Evolutionary conservation across 2,329 filamentous ascomycete genomes (phyloP).

Genomic region (Aspergillus aculeatinus): DNA sequence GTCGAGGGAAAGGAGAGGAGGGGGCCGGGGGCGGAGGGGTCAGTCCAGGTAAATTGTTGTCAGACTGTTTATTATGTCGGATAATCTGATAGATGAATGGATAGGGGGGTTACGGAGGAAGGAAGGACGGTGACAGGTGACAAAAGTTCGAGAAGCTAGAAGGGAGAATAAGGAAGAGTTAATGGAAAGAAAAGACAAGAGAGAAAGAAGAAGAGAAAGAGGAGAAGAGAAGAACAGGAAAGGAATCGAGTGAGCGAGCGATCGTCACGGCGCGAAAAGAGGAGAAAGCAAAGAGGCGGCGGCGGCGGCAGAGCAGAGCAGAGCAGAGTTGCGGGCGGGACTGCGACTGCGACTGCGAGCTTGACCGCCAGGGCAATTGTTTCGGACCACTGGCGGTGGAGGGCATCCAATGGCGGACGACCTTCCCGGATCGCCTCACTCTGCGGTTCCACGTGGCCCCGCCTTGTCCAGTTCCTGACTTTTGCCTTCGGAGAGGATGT

Average conservation of each 20-base stretch:
- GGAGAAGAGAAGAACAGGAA: slow-evolving; percentile 11
- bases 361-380: slow-evolving; percentile 1
- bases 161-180: not conserved
- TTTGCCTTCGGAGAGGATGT: not conserved
- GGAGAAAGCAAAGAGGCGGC: slow-evolving; percentile 2
- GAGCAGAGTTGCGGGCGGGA: not conserved
- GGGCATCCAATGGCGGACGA: slow-evolving; percentile 2
- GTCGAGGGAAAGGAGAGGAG: not conserved
- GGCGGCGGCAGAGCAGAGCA: not conserved
- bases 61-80: no score
- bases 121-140: no score
- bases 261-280: slow-evolving; percentile 3
- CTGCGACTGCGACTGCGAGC: not conserved
- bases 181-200: not conserved
- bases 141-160: no score
- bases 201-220: slow-evolving; percentile 8
- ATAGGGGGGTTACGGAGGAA: not conserved
- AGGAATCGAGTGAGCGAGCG: slow-evolving; percentile 11
- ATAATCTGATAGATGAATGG: no score
- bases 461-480: slow-evolving; percentile 9
- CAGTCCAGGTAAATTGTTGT: not conserved
- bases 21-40: not conserved
- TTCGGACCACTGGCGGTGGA: slow-evolving; percentile 11
- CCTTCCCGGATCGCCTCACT: slow-evolving; percentile 24
- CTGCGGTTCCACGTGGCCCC: slow-evolving; percentile 33